Evolutionary conservation across 441 rosid genomes (phyloP).

Genomic region (Erodium moschatum): DNA sequence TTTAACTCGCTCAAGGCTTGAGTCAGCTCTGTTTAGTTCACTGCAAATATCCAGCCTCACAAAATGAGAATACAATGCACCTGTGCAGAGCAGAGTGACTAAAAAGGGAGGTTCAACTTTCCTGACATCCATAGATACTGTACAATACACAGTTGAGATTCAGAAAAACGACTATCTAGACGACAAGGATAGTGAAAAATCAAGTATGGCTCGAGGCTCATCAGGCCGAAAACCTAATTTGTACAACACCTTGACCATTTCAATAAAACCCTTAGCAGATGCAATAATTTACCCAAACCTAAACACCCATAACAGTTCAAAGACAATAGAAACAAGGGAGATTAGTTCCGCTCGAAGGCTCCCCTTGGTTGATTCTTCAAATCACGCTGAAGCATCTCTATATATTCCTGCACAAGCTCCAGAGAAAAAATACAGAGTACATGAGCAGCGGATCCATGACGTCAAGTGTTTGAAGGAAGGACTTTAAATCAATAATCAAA

Average conservation of each 20-base stretch:
- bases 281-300: neutral
- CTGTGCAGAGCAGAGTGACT: no score
- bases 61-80: no score
- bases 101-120: no score
- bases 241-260: slow-evolving; percentile 17
- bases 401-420: slow-evolving; percentile 45
- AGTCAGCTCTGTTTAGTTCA: no score
- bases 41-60: no score
- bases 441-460: neutral
- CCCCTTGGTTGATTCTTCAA: slow-evolving; percentile 29
- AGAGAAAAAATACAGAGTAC: neutral
- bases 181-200: no score
- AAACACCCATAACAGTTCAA: neutral
- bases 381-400: slow-evolving; percentile 48
- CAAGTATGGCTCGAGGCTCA: slow-evolving; percentile 11
- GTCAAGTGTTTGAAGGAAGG: neutral
- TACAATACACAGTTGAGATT: no score
- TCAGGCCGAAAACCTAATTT: slow-evolving; percentile 22
- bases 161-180: no score
- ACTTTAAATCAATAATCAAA: neutral
- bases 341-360: slow-evolving; percentile 25
- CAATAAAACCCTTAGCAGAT: neutral
- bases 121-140: no score
- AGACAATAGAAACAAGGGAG: slow-evolving; percentile 3
- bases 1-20: no score